Evolutionary conservation across 495 filamentous ascomycete genomes (phyloP), one percentile per base, ranked within the genome.

Genomic region (Terfezia claveryi): DNA sequence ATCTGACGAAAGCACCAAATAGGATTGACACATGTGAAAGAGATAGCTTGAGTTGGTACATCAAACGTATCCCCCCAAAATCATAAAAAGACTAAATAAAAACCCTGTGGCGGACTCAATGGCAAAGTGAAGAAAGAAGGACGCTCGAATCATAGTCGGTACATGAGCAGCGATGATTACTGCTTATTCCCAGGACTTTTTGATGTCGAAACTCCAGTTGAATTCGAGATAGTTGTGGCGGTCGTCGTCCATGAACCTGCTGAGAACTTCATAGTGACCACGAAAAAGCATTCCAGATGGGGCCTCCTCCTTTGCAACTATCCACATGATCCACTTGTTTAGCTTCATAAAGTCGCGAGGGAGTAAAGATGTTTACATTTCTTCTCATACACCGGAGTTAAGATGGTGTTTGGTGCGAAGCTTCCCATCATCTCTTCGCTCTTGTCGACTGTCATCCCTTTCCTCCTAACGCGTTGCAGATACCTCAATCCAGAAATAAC

Each of bases 341-440:
- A 20, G 41, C 17, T 17, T 49, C 37, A 17, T 14, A 37, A 41
- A 27, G 55, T 46, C 36, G 17, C 51, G 38, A 49, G 46, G 36
- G n/a, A 38, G 50, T 37, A 7, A 32, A 5, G 37, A 27, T 41
- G 73, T 84, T 74, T 75, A 94, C 91, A 95, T 61, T 79, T 81
- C 75, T 94, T 95, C 68, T 79, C 79, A 68, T 95, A 92, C 51
- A 78, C 58, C 2, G 84, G 83, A 67, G 82, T 86, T 62, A 82
- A 79, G 36, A 80, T 77, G 8, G 91, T 94, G 69, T 80, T 94
- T 32, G 91, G 91, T 23, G 84, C 80, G 66, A 85, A 98, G 55
- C 83, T 88, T 53, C 91, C 89, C 72, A 98, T 81, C 91, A 98
- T 98, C 74, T 96, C 87, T 64, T 89, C 76, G 56, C 85, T 79